Conservation (phyloP, 1,139 yeast genomes). For the Blastobotrys capitulatus region DNA sequence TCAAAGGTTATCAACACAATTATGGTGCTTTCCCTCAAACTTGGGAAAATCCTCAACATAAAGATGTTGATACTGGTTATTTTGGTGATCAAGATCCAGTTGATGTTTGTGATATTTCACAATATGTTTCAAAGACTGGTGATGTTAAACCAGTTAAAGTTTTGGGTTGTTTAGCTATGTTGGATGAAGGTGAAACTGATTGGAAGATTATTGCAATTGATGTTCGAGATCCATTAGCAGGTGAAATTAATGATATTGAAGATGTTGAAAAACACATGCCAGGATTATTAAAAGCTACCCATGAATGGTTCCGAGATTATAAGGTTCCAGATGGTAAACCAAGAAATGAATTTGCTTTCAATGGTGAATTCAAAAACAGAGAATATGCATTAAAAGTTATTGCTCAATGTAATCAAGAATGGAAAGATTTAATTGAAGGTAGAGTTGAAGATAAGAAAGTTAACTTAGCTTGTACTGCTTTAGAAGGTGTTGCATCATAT, state of each 20-base stretch:
- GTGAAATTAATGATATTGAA: slow-evolving; percentile 63
- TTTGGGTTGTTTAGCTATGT: slow-evolving; percentile 77
- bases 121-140: slow-evolving; percentile 63
- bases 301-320: slow-evolving; percentile 89
- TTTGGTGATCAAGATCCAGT: slow-evolving; percentile 88
- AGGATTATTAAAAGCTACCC: slow-evolving; percentile 73
- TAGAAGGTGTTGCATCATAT: not conserved
- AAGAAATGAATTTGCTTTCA: slow-evolving; percentile 77
- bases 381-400: slow-evolving; percentile 68
- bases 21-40: slow-evolving; percentile 95
- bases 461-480: slow-evolving; percentile 10
- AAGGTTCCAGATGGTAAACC: slow-evolving; percentile 91
- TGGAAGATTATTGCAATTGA: slow-evolving; percentile 86
- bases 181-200: slow-evolving; percentile 91
- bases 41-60: slow-evolving; percentile 85
- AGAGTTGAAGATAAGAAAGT: slow-evolving; percentile 32
- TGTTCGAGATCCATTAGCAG: slow-evolving; percentile 68
- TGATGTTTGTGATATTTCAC: slow-evolving; percentile 88
- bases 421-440: slow-evolving; percentile 58
- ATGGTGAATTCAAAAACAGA: slow-evolving; percentile 72
- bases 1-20: slow-evolving; percentile 86
- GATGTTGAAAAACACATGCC: slow-evolving; percentile 76
- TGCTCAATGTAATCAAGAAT: slow-evolving; percentile 63
- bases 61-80: slow-evolving; percentile 50
- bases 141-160: slow-evolving; percentile 78